These are phyloP conservation scores for Pichia phayaonensis DNA, from an alignment of 805 yeast species.

Conservation along the genomic window DNA sequence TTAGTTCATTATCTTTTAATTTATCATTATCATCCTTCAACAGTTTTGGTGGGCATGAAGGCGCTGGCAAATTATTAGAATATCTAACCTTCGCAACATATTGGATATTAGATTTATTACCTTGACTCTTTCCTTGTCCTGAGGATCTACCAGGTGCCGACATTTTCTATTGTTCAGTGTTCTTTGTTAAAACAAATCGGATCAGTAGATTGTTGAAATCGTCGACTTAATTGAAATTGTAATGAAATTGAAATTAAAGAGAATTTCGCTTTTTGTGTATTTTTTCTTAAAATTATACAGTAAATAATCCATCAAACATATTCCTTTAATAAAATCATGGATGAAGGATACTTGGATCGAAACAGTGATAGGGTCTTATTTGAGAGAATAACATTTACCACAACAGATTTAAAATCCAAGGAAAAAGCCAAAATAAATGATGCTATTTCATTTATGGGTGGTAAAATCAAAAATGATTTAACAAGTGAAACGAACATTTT, in stretches of 20 bases:
- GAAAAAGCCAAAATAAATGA: conserved; percentile 36
- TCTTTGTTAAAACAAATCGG: not conserved
- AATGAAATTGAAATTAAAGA: not conserved
- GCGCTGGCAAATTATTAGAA: conserved; percentile 85
- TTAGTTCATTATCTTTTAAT: conserved; percentile 35
- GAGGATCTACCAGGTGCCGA: not conserved
- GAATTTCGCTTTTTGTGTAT: not conserved
- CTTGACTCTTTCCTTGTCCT: not conserved
- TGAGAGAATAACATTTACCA: conserved; percentile 44
- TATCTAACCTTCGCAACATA: conserved; percentile 78
- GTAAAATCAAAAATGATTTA: conserved; percentile 45
- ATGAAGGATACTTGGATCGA: not conserved
- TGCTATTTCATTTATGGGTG: conserved; percentile 51
- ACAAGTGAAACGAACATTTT: conserved; percentile 54
- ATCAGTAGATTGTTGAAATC: not conserved
- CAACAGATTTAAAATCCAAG: conserved; percentile 42
- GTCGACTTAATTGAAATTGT: not conserved
- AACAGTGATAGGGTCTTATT: conserved; percentile 30
- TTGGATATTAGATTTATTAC: conserved; percentile 10
- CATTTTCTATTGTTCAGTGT: not conserved
- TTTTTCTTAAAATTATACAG: not conserved
- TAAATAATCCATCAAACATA: not conserved
- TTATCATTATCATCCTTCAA: conserved; percentile 34
- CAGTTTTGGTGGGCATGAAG: conserved; percentile 84
- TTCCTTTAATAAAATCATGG: not conserved